Percentiles rank a stretch among this genome's conserved stretches.
Conservation (phyloP, 2,329 filamentous ascomycete genomes). For the Penicillium sp. region DNA sequence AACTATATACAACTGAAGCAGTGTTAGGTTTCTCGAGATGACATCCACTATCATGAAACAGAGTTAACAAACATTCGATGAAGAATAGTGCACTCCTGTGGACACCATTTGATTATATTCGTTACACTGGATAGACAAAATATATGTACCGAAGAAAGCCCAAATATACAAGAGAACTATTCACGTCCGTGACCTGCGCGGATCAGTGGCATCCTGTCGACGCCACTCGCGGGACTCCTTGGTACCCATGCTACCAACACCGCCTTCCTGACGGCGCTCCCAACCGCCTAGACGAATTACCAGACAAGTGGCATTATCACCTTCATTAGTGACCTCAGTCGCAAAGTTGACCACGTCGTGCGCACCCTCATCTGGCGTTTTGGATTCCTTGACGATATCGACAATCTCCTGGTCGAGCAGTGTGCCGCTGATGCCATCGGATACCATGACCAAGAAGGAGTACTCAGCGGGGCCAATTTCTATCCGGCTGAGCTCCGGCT, state of each 20-base stretch:
- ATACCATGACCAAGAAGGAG: conserved; percentile 81
- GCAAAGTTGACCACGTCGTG: conserved; percentile 78
- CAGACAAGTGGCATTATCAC: conserved; percentile 62
- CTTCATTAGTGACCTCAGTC: conserved; percentile 70
- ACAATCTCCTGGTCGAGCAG: conserved; percentile 92
- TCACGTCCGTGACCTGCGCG: conserved; percentile 62
- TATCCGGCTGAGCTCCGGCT: conserved; percentile 78
- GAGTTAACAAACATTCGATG: background rate
- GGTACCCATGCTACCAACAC: conserved; percentile 81
- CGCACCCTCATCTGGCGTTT: conserved; percentile 81
- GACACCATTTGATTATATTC: conserved; percentile 15
- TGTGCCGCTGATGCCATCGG: conserved; percentile 82
- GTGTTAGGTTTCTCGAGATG: no score
- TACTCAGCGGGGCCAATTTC: conserved; percentile 81
- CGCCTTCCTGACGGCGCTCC: conserved; percentile 68
- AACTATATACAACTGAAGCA: no score
- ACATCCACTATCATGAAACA: no score
- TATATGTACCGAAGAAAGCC: conserved; percentile 22
- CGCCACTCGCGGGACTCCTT: conserved; percentile 87
- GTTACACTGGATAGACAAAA: conserved; percentile 6
- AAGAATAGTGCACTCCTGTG: background rate
- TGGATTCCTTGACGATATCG: conserved; percentile 89
- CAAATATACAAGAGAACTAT: conserved; percentile 2
- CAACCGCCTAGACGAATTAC: conserved; percentile 62
- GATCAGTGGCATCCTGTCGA: conserved; percentile 74